Conservation (phyloP, 75 land plant species). For the Picea sitchensis region DNA sequence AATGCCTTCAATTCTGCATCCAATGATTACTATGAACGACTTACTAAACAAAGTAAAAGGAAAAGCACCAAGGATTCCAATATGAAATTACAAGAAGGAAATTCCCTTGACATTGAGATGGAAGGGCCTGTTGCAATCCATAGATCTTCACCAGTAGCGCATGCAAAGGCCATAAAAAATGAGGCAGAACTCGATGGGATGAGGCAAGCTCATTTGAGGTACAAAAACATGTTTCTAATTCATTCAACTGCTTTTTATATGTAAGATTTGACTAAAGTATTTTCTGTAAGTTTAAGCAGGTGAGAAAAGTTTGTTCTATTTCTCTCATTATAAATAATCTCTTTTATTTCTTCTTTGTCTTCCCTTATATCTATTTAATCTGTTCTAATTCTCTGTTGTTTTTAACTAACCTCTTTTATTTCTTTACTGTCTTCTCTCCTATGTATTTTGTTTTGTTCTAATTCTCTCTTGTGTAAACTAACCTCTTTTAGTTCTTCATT, state of each 20-base stretch:
- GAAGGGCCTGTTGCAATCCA: slow-evolving; percentile 50
- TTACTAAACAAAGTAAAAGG: slow-evolving; percentile 10
- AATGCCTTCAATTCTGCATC: slow-evolving; percentile 61
- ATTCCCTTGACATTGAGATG: slow-evolving; percentile 12
- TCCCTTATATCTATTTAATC: no score
- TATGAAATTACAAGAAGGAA: background rate
- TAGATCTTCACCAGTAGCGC: slow-evolving; percentile 61
- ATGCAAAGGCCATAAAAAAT: slow-evolving; percentile 89
- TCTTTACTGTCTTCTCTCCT: no score
- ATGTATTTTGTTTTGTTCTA: no score
- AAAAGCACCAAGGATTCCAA: slow-evolving; percentile 3
- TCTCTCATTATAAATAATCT: background rate
- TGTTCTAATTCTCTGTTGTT: no score
- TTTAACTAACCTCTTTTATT: no score
- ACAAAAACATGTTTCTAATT: slow-evolving; percentile 8
- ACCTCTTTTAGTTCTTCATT: no score
- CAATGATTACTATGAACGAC: slow-evolving; percentile 19
- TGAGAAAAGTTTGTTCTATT: background rate
- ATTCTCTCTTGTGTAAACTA: no score
- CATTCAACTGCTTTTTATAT: background rate
- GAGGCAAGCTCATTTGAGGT: slow-evolving; percentile 86
- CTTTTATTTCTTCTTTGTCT: background rate
- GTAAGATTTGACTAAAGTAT: background rate
- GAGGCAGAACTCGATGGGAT: slow-evolving; percentile 89
- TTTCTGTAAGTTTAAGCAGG: background rate